These are phyloP conservation scores for Pyrenophora graminea DNA, from an alignment of 2,329 filamentous ascomycete genomes.

Conservation along the genomic window DNA sequence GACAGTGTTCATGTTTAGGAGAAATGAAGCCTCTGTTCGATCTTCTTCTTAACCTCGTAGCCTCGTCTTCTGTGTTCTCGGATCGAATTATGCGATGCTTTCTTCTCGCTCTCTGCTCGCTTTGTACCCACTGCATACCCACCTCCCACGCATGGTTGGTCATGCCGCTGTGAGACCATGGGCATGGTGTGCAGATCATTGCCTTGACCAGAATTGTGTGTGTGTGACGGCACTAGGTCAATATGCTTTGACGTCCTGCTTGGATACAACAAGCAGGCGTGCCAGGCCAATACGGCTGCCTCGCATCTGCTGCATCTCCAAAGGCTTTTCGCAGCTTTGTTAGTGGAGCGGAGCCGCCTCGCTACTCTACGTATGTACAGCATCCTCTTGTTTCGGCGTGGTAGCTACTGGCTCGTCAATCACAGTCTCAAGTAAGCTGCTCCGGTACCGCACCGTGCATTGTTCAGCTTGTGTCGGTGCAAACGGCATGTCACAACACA, in stretches of 20 bases:
- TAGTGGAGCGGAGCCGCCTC: not conserved
- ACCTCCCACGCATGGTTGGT: constrained; percentile 14
- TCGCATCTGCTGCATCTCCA: not conserved
- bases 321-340: not conserved
- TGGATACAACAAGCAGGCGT: constrained; percentile 1
- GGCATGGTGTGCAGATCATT: constrained; percentile 15
- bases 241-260: constrained; percentile 2
- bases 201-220: constrained; percentile 7
- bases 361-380: not conserved
- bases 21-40: constrained; percentile 11
- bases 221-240: constrained; percentile 4
- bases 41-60: not conserved
- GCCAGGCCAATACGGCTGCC: constrained; percentile 2
- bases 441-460: constrained; percentile 9
- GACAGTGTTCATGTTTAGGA: constrained; percentile 12
- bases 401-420: not conserved
- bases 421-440: not conserved
- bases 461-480: not conserved
- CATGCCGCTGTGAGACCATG: constrained; percentile 3
- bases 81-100: not conserved
- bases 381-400: no score
- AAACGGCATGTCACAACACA: not conserved
- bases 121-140: constrained; percentile 11
- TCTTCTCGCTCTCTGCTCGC: constrained; percentile 4
- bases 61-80: not conserved